Base-by-base conservation (phyloP, 1,284 basidiomycete species). In the Trichosporon sp. region DNA sequence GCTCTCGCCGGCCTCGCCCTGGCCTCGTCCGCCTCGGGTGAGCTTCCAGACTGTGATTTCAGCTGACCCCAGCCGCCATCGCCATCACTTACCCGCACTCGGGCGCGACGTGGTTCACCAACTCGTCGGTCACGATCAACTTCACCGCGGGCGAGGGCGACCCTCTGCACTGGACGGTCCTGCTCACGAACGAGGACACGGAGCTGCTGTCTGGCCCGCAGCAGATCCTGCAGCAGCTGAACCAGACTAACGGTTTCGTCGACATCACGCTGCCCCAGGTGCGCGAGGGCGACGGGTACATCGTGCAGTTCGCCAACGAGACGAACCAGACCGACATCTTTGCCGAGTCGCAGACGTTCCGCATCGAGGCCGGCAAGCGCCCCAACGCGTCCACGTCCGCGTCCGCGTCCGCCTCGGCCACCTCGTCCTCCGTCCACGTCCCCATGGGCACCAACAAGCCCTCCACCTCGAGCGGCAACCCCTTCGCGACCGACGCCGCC, bases 251-350 rank as follows among this genome's bases (percentile, higher is more conserved):
- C 9, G 51, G 69, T 21, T 77, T 72, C 58, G 74, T 79, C 58
- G 31, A 72, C 25, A 67, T 80, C 67, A 68, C 73, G 51, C 73
- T 81, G 23, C 76, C 76, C 56, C 65, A 70, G n/a, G 13, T 80
- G 13, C 3, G 29, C 58, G 23, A 42, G 38, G 70, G 68, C 34
- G 67, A 70, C 23, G 82, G 80, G 63, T 87, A 86, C 77, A 74
- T 78, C 51, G 84, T 87, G 42, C 75, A 78, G 68, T 85, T 87
- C 67, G 82, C 85, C 66, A 86, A 86, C 77, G 81, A 84, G 18
- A 75, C 77, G 44, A 85, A 87, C 78, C 62, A 71, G 56, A 72
- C 75, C 11, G 81, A 86, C 67, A 76, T 86, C 34, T 85, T 81
- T 68, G 86, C 86, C 8, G 80, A 76, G 44, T 84, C 83, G 72